A percentile compares a stretch with the other conserved stretches of the same genome.
Conservation (phyloP, 2,329 filamentous ascomycete species). For the Gnomoniopsis sp. region DNA sequence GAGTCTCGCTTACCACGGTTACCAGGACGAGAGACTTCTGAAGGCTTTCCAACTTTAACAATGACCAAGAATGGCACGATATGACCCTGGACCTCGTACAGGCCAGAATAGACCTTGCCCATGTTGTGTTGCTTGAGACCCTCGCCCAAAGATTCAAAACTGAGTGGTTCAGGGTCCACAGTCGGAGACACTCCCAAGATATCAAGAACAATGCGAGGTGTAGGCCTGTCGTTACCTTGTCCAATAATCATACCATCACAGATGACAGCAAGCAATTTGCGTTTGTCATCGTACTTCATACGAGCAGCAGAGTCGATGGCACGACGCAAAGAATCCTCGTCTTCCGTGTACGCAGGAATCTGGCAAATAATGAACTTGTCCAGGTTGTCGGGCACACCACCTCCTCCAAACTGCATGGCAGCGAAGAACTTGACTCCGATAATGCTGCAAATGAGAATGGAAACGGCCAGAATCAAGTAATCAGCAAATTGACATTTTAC, state of each 20-base stretch:
- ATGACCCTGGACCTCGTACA: constrained; percentile 96
- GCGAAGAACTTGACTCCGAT: constrained; percentile 97
- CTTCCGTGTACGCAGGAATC: constrained; percentile 96
- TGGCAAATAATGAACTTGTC: constrained; percentile 99
- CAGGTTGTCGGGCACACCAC: constrained; percentile 89
- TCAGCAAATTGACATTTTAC: constrained; percentile 79
- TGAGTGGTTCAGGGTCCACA: constrained; percentile 91
- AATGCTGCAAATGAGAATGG: constrained; percentile 73
- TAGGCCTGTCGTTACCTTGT: constrained; percentile 94
- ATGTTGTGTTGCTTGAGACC: constrained; percentile 98
- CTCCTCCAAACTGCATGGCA: constrained; percentile 86
- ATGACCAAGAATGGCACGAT: constrained; percentile 97
- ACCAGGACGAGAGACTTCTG: constrained; percentile 88
- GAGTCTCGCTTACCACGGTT: constrained; percentile 99
- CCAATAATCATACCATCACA: constrained; percentile 99
- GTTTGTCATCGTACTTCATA: constrained; percentile 98
- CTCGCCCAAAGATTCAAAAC: constrained; percentile 94
- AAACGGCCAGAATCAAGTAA: constrained; percentile 85
- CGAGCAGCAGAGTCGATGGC: constrained; percentile 94
- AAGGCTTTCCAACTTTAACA: constrained; percentile 97
- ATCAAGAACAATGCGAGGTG: constrained; percentile 91
- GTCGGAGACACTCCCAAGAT: constrained; percentile 93
- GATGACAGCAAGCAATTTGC: constrained; percentile 86
- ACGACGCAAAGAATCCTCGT: constrained; percentile 93
- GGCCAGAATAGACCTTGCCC: constrained; percentile 96